Base-by-base conservation (phyloP, 441 rosid species). In the Breynia disticha region DNA sequence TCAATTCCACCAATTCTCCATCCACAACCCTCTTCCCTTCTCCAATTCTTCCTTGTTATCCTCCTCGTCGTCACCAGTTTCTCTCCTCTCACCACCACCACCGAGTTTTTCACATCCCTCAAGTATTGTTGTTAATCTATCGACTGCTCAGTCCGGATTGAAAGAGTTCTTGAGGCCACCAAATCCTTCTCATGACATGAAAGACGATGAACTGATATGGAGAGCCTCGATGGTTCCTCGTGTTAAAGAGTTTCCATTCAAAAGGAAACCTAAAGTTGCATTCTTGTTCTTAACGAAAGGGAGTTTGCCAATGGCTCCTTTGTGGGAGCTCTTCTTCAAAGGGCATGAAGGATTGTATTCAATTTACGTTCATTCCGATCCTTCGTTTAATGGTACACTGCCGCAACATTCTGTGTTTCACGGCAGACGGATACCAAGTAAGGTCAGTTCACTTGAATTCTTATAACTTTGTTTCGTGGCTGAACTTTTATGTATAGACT, bases 271-370 rank as follows among this genome's bases (percentile, higher is more conserved):
- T 9, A 82, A 82, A 64, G 70, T 84, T 28, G 96, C 90, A 10
- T 84, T 87, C 76, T 49, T 87, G 88, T 86, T 89, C 65, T 64
- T 89, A 70, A 70, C 76, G 3, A 80, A 65, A 55, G 88, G 90
- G 11, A 67, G 70, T 37, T 67, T 86, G 62, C 48, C 67, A 13
- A 28, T 89, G 56, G 86, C 90, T 55, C 90, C 86, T 28, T 41
- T 86, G 47, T 86, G 97, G 97, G 90, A 86, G n/a, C 57, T 68
- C 56, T 83, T 89, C 65, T 86, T 89, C 67, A 60, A 65, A 42
- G 97, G 97, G 0, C 72, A 81, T 46, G 65, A 77, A 61, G 85
- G 80, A 24, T 21, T 76, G 11, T 89, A 74, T 55, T 78, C 63
- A 4, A 69, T 86, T 11, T 89, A 86, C 20, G 74, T 86, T 28